Conservation (phyloP, 139 green algal genomes). For the Tetradesmus obliquus region DNA sequence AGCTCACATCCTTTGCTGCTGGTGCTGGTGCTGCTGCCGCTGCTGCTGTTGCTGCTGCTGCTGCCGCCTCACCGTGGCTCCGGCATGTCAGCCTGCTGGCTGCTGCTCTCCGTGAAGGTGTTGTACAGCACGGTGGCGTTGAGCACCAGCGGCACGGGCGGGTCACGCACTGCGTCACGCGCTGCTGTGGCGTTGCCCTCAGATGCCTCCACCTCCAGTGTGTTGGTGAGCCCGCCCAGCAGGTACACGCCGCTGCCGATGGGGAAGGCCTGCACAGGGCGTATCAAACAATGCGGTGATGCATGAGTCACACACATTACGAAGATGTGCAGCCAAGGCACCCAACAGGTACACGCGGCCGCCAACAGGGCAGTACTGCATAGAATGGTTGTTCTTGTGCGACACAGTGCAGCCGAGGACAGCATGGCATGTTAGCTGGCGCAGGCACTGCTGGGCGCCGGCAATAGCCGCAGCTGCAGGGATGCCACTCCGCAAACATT, state of each 20-base stretch:
- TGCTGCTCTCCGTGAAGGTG: conserved; percentile 2
- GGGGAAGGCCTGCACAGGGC: conserved; percentile 34
- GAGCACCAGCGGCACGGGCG: conserved; percentile 12
- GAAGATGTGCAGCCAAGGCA: not conserved
- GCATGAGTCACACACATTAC: not conserved
- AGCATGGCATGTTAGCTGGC: too few relatives aligned
- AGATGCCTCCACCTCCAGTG: not conserved
- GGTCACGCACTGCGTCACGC: not conserved
- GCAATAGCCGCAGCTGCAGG: not conserved
- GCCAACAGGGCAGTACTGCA: not conserved
- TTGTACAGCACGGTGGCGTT: conserved; percentile 26
- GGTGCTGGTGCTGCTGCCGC: too few relatives aligned
- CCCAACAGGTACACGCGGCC: not conserved
- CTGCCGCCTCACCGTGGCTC: conserved; percentile 16
- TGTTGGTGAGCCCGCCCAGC: conserved; percentile 43
- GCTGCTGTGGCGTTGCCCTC: not conserved
- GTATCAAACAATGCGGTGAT: not conserved
- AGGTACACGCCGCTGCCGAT: conserved; percentile 49
- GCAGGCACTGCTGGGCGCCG: too few relatives aligned
- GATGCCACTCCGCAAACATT: too few relatives aligned
- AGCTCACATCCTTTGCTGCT: too few relatives aligned
- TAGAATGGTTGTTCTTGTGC: not conserved
- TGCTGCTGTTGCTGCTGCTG: not conserved
- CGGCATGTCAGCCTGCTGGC: conserved; percentile 12
- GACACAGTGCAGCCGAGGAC: too few relatives aligned